These are phyloP conservation scores for Butyriboletus loyo DNA, from an alignment of 768 basidiomycete genomes.

Conservation along the genomic window DNA sequence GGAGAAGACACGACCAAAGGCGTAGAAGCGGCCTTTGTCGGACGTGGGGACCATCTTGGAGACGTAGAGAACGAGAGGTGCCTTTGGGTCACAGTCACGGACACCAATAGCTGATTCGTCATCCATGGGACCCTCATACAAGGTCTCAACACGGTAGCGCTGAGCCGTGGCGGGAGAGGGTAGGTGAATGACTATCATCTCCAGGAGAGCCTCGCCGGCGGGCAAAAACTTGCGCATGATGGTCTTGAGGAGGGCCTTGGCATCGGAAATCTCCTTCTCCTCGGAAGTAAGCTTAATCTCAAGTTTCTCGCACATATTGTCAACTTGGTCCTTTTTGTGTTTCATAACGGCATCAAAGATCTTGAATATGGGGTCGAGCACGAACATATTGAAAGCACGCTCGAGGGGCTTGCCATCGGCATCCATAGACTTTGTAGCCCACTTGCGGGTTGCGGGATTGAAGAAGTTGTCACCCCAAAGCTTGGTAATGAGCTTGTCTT, in stretches of 20 bases:
- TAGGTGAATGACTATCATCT: slow-evolving; percentile 99
- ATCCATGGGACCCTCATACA: slow-evolving; percentile 99
- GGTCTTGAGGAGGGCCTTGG: slow-evolving; percentile 94
- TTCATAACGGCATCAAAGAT: slow-evolving; percentile 99
- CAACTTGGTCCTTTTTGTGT: slow-evolving; percentile 91
- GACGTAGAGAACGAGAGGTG: slow-evolving; percentile 95
- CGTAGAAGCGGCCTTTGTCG: slow-evolving; percentile 99
- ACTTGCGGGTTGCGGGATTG: slow-evolving; percentile 95
- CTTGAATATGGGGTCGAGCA: slow-evolving; percentile 98
- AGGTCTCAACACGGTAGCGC: slow-evolving; percentile 97
- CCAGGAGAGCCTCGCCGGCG: slow-evolving; percentile 95
- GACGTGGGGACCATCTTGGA: slow-evolving; percentile 99
- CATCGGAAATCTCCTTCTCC: slow-evolving; percentile 84
- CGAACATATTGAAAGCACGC: slow-evolving; percentile 97
- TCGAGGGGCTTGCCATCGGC: slow-evolving; percentile 90
- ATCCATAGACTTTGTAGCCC: slow-evolving; percentile 75
- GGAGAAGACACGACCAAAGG: slow-evolving; percentile 99
- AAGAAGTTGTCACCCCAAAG: slow-evolving; percentile 99
- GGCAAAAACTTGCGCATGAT: slow-evolving; percentile 99
- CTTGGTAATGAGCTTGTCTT: slow-evolving; percentile 96
- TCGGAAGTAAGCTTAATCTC: slow-evolving; percentile 85
- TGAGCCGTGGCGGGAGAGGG: slow-evolving; percentile 97
- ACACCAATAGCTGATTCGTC: slow-evolving; percentile 99
- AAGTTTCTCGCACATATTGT: slow-evolving; percentile 90
- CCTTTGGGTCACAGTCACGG: slow-evolving; percentile 95